Conservation (phyloP, 2,329 filamentous ascomycete genomes). For the Hymenoscyphus linearis region DNA sequence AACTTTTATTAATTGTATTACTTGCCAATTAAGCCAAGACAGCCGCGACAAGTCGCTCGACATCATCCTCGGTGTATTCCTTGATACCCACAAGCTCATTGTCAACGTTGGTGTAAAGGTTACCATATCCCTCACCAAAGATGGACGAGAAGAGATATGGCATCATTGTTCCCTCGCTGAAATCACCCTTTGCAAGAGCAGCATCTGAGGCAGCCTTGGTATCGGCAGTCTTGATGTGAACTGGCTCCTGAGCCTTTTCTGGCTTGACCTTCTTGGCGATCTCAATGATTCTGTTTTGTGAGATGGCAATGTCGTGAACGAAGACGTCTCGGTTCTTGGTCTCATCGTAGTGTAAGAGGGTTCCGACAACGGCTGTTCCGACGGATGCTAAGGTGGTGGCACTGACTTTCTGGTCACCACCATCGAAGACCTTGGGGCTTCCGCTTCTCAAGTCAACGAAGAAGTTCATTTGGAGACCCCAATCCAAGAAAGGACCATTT, state of each 20-base stretch:
- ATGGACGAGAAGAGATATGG: constrained; percentile 33
- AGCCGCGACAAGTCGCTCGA: constrained; percentile 32
- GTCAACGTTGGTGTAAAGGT: constrained; percentile 35
- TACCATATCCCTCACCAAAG: constrained; percentile 33
- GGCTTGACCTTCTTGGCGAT: constrained; percentile 33
- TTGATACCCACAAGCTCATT: constrained; percentile 41
- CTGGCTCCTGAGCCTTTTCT: constrained; percentile 25
- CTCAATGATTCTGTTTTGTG: constrained; percentile 38
- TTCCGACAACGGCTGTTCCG: constrained; percentile 43
- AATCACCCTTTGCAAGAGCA: constrained; percentile 22
- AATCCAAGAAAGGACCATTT: constrained; percentile 55
- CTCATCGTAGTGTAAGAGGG: constrained; percentile 44
- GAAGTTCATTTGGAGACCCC: constrained; percentile 41
- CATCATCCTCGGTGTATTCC: constrained; percentile 36
- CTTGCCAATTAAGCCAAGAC: neutral
- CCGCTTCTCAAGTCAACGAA: constrained; percentile 40
- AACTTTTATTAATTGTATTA: neutral
- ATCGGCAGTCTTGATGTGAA: constrained; percentile 12
- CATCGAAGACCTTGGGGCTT: constrained; percentile 42
- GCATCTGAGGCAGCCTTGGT: constrained; percentile 19
- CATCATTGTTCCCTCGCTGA: constrained; percentile 30
- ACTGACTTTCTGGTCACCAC: constrained; percentile 44
- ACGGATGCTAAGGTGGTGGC: constrained; percentile 43
- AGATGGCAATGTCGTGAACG: constrained; percentile 40
- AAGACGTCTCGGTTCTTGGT: constrained; percentile 48